Evolutionary conservation across 106 monocot genomes (phyloP), one percentile per base, ranked within the genome.

Genomic region (Dendrobium chrysotoxum): DNA sequence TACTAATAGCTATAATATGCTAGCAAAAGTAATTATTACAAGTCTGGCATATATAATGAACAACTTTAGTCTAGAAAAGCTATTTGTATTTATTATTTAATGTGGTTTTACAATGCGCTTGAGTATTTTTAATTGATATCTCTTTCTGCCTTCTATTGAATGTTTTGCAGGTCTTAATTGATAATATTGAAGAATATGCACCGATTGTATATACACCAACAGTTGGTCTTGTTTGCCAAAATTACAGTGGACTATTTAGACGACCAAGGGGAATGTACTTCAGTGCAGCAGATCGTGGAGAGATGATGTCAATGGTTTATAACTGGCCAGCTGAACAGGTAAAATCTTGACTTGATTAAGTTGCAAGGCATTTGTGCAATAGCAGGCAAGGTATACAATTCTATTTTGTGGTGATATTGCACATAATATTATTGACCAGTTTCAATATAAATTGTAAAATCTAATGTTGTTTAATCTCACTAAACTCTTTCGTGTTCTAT

Each of bases 261-360:
- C 85, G 98, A 81, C 98, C 98, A n/a, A 86, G 98, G 71, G 98
- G 98, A 82, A 98, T 98, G 98, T 98, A 92, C 46, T 98, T 98
- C 78, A 95, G 98, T 87, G 94, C 95, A 42, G 89, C 72, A 75
- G 98, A 98, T 85, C 92, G 95, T 79, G 98, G 98, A 21, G 95
- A 98, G 80, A 98, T 98, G 98, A 98, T 98, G 98, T 95, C 98
- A 53, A 98, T 98, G 98, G 98, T 98, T 54, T 95, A 98, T 78
- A 98, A 95, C 81, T 94, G 98, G 94, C 95, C 92, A 77, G 85
- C 98, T 87, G 98, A 95, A 67, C 92, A 98, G 92, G 97, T 98
- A 77, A 11, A 28, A 31, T 3, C 31, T 68, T 12, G 9, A 68
- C 30, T 68, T 68, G 17, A 21, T n/a, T 13, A 68, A 30, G 28